phyloP scores from a whole-genome alignment of 2,329 filamentous ascomycete species.

The Colletotrichum sansevieriae region DNA sequence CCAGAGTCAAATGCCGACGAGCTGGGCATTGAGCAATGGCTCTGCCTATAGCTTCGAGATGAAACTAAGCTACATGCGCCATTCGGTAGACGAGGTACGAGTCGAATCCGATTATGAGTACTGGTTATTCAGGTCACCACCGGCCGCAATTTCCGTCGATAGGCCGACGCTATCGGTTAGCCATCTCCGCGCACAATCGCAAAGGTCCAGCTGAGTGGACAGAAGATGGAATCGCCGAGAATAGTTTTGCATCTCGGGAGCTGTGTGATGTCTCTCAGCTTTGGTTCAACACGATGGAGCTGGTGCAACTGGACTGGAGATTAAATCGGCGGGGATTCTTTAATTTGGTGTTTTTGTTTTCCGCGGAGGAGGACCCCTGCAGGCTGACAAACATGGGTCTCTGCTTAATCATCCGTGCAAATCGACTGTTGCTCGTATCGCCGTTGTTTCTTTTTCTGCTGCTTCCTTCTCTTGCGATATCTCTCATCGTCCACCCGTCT shows the following conservation, averaged over 20 bases:
- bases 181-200: conserved; percentile 4
- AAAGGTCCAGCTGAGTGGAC: conserved; percentile 19
- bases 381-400: neutral
- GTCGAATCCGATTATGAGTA: neutral
- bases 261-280: conserved; percentile 11
- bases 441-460: conserved; percentile 5
- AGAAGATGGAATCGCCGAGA: conserved; percentile 15
- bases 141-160: conserved; percentile 16
- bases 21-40: conserved; percentile 1
- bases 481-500: neutral
- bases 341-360: neutral
- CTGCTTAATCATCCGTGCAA: conserved; percentile 11
- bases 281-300: conserved; percentile 20
- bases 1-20: conserved; percentile 10
- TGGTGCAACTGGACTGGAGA: conserved; percentile 23
- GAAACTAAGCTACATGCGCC: neutral
- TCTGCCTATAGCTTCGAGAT: neutral
- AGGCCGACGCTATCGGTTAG: conserved; percentile 19
- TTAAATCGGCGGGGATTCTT: neutral
- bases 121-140: conserved; percentile 16
- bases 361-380: too few relatives aligned
- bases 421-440: neutral
- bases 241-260: conserved; percentile 4
- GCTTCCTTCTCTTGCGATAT: conserved; percentile 8
- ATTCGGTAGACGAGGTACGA: neutral